Percentiles rank a stretch among this genome's conserved stretches.
Conservation (phyloP, 352 stramenopile species). For the Pythium angustatum region DNA sequence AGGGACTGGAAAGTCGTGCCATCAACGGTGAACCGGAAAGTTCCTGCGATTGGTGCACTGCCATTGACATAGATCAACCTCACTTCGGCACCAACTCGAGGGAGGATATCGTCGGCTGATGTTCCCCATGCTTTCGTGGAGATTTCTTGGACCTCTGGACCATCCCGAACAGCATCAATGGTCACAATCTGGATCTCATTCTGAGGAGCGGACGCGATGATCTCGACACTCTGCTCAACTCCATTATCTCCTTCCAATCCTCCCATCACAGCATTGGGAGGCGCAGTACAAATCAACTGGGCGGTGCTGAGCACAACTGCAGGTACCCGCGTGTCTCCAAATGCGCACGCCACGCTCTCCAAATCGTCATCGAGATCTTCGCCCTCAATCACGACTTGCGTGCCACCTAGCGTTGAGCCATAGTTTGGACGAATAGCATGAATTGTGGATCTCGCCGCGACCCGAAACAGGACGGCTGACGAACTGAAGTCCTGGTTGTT, state of each 20-base stretch:
- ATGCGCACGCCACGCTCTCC: conserved; percentile 33
- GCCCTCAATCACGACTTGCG: conserved; percentile 34
- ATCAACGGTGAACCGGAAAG: conserved; percentile 33
- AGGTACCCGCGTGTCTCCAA: conserved; percentile 31
- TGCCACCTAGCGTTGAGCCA: conserved; percentile 50
- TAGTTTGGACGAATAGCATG: conserved; percentile 41
- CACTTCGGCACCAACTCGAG: conserved; percentile 30
- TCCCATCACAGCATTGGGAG: neutral
- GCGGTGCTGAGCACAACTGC: conserved; percentile 29
- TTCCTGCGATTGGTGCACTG: conserved; percentile 36
- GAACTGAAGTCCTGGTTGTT: conserved; percentile 93
- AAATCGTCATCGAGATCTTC: conserved; percentile 27
- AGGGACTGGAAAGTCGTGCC: conserved; percentile 23
- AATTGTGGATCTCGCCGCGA: conserved; percentile 35
- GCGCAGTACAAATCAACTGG: conserved; percentile 36
- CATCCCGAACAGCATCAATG: conserved; percentile 31
- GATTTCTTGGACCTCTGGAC: conserved; percentile 46
- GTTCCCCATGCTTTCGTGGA: conserved; percentile 46
- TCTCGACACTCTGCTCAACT: conserved; percentile 24
- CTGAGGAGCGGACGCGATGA: conserved; percentile 29
- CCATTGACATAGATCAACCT: conserved; percentile 45
- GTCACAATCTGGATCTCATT: conserved; percentile 43
- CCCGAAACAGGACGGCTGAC: conserved; percentile 70
- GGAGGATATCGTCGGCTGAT: conserved; percentile 23
- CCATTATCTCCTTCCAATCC: conserved; percentile 4